Conservation (phyloP, 2,329 filamentous ascomycete species). For the Fusarium incarnatum region DNA sequence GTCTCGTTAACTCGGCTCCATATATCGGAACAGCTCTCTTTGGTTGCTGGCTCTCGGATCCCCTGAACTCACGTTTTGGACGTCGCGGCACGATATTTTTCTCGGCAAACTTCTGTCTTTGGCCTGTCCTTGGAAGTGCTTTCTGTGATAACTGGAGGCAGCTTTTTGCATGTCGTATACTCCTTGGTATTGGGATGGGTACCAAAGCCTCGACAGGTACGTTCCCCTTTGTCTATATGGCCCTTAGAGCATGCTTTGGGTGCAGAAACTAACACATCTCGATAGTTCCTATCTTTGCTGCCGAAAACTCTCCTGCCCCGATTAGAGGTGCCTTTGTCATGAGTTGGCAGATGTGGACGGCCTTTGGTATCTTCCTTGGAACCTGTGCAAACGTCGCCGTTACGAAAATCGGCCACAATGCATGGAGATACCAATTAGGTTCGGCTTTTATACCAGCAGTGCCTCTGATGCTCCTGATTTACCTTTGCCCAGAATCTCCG, state of each 20-base stretch:
- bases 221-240: constrained; percentile 25
- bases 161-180: constrained; percentile 76
- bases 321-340: constrained; percentile 83
- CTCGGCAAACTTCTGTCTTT: constrained; percentile 77
- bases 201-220: constrained; percentile 73
- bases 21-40: constrained; percentile 62
- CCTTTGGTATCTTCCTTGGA: constrained; percentile 71
- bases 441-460: constrained; percentile 72
- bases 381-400: constrained; percentile 69
- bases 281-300: constrained; percentile 79
- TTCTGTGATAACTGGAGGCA: constrained; percentile 79
- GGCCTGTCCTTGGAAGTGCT: constrained; percentile 76
- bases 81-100: constrained; percentile 73
- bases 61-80: constrained; percentile 62
- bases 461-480: constrained; percentile 68
- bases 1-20: constrained; percentile 73
- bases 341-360: constrained; percentile 80
- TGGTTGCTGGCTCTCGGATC: constrained; percentile 76
- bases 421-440: constrained; percentile 73
- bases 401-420: constrained; percentile 49
- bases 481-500: constrained; percentile 73
- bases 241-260: neutral
- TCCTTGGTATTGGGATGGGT: constrained; percentile 82
- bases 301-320: constrained; percentile 76
- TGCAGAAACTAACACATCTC: constrained; percentile 44